phyloP scores from a whole-genome alignment of 1,284 basidiomycete species.

The Cutaneotrichosporon arboriforme region DNA sequence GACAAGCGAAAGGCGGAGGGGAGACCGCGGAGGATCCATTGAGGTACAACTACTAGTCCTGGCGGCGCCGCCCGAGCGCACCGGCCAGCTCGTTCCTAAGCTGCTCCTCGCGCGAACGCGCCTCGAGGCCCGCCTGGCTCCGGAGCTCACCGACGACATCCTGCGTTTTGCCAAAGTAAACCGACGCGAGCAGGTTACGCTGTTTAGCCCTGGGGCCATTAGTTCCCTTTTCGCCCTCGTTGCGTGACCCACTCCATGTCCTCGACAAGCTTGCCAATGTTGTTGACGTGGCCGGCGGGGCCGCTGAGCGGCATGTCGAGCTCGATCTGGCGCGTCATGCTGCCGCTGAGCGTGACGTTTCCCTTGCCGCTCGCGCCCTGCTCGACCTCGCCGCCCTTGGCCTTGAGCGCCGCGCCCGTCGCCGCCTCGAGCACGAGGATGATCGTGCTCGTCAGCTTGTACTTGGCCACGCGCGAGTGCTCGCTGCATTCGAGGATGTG shows the following conservation, averaged over 20 bases:
- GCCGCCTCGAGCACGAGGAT: constrained; percentile 87
- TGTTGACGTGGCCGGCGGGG: constrained; percentile 75
- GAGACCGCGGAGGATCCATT: too few species aligned
- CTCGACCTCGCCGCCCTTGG: constrained; percentile 28
- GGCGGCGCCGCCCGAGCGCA: constrained; percentile 36
- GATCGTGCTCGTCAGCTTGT: constrained; percentile 94
- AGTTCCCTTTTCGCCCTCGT: neutral
- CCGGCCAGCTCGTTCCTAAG: constrained; percentile 92
- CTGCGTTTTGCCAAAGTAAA: constrained; percentile 97
- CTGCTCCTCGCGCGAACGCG: constrained; percentile 71
- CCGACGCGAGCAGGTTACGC: constrained; percentile 91
- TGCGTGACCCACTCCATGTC: constrained; percentile 69
- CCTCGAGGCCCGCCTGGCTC: constrained; percentile 78
- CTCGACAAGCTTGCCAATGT: constrained; percentile 91
- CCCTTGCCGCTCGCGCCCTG: constrained; percentile 54
- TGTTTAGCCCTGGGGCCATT: constrained; percentile 58
- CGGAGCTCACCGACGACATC: constrained; percentile 90
- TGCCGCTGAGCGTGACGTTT: constrained; percentile 80
- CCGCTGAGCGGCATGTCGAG: constrained; percentile 76
- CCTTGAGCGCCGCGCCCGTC: constrained; percentile 45
- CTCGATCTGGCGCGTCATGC: constrained; percentile 92
- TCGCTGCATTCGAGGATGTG: constrained; percentile 95
- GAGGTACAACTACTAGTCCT: too few species aligned
- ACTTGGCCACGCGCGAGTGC: constrained; percentile 82
- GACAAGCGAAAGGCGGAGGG: too few species aligned